Base-by-base conservation (phyloP, 2,329 filamentous ascomycete genomes). In the Pseudocercospora eumusae region DNA sequence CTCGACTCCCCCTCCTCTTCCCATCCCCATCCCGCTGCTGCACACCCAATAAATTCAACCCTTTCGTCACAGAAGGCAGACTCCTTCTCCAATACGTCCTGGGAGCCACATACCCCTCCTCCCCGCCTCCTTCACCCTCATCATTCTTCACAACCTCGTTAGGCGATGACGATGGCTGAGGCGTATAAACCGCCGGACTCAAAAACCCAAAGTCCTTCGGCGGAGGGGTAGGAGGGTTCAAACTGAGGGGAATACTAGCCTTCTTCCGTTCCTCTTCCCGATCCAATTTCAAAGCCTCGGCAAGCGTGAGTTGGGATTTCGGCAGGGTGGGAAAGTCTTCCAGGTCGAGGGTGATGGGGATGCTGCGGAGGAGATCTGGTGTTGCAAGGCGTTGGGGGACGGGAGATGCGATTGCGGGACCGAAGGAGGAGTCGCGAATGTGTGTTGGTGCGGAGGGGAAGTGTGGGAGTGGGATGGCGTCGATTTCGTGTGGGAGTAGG, bases 21-120 rank as follows among this genome's bases (percentile, higher is more conserved):
- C 15, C 7, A 2, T 7, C 7, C n/a, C n/a, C n/a, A n/a, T n/a
- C n/a, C n/a, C n/a, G n/a, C 11, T 52, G 21, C 25, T 52, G 45
- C 56, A 20, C 13, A 13, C 15, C 21, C 10, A 60, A n/a, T 21
- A 58, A 44, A 57, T 55, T 50, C 13, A 52, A 28, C 2, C 47
- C 47, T 18, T 52, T 52, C 4, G 20, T 52, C 15, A 52, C 47
- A 52, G 47, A 45, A 18, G 60, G 61, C 50, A 58, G n/a, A 40
- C 60, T 60, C 25, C 45, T 49, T 44, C 54, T 57, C 66, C 64
- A 64, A 3, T 57, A 54, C 10, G 33, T 59, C 25, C 64, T 33
- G 10, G 62, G 62, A 4, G 56, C 53, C 8, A 66, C 53, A 56
- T 65, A 64, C 18, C 58, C 49, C 3, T n/a, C n/a, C n/a, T n/a